Evolutionary conservation across 305 asterid genomes (phyloP).

Genomic region (Withania somnifera): DNA sequence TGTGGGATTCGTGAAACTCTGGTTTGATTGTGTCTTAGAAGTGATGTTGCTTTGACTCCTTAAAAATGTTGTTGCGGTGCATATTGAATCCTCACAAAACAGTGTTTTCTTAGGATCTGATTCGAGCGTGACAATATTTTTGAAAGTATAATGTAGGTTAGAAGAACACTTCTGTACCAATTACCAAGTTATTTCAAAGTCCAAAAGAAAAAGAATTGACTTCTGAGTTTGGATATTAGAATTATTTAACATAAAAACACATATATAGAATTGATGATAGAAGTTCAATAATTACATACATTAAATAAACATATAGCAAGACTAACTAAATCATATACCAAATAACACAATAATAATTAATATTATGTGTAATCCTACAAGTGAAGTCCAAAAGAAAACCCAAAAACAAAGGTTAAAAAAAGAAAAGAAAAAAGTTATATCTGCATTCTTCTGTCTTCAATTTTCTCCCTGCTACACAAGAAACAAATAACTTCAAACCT

Average conservation of each 20-base stretch:
- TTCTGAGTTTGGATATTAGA: too few relatives aligned
- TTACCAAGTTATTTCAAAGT: background rate
- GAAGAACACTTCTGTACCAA: background rate
- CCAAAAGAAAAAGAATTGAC: background rate
- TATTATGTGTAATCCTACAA: background rate
- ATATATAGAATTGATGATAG: background rate
- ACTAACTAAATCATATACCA: background rate
- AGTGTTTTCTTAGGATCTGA: background rate
- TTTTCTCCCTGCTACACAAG: background rate
- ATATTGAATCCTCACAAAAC: background rate
- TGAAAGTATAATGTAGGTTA: background rate
- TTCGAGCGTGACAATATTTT: background rate
- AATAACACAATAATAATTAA: background rate
- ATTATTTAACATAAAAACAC: background rate
- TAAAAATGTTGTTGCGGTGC: background rate
- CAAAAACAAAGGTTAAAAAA: background rate
- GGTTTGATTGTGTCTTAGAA: background rate
- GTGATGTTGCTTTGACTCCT: background rate
- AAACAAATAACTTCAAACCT: background rate
- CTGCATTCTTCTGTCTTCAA: background rate
- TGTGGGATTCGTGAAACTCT: background rate
- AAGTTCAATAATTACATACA: background rate
- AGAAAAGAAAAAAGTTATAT: background rate
- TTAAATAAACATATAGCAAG: background rate
- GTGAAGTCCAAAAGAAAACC: fast-evolving